Percentiles rank a stretch among this genome's conserved stretches.
These are phyloP conservation scores for Beauveria caledonica DNA, from an alignment of 2,329 filamentous ascomycete species.

Conservation along the genomic window DNA sequence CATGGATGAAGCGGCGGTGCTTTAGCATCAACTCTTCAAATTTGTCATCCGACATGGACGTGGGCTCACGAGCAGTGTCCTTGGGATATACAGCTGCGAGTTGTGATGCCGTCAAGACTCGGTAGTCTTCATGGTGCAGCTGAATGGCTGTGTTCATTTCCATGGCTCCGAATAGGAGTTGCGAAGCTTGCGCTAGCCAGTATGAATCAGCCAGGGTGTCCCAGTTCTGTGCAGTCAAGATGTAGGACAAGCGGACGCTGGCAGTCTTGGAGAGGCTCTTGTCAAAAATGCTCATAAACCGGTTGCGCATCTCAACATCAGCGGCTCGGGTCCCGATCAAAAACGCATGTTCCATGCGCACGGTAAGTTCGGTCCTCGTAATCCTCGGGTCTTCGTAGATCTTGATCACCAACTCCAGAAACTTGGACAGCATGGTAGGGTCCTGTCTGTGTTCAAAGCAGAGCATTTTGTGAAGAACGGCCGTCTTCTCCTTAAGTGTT, in stretches of 20 bases:
- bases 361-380: constrained; percentile 87
- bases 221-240: constrained; percentile 92
- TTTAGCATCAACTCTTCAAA: constrained; percentile 70
- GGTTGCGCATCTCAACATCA: constrained; percentile 93
- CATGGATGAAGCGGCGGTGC: constrained; percentile 75
- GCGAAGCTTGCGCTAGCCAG: constrained; percentile 92
- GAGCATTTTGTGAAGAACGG: constrained; percentile 98
- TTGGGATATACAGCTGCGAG: constrained; percentile 66
- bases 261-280: constrained; percentile 89
- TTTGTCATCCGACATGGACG: constrained; percentile 70
- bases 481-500: constrained; percentile 96
- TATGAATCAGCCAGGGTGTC: constrained; percentile 90
- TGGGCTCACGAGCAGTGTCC: constrained; percentile 56
- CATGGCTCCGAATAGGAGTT: constrained; percentile 82
- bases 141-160: constrained; percentile 75
- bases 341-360: constrained; percentile 96
- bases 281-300: constrained; percentile 95
- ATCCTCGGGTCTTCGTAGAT: constrained; percentile 99
- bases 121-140: constrained; percentile 78
- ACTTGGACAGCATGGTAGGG: constrained; percentile 79
- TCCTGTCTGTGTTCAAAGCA: constrained; percentile 84
- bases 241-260: constrained; percentile 79
- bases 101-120: constrained; percentile 62
- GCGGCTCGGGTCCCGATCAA: constrained; percentile 87
- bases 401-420: constrained; percentile 89